Evolutionary conservation across 2,329 filamentous ascomycete species (phyloP), one percentile per base, ranked within the genome.

Genomic region (Nectriaceae sp.): DNA sequence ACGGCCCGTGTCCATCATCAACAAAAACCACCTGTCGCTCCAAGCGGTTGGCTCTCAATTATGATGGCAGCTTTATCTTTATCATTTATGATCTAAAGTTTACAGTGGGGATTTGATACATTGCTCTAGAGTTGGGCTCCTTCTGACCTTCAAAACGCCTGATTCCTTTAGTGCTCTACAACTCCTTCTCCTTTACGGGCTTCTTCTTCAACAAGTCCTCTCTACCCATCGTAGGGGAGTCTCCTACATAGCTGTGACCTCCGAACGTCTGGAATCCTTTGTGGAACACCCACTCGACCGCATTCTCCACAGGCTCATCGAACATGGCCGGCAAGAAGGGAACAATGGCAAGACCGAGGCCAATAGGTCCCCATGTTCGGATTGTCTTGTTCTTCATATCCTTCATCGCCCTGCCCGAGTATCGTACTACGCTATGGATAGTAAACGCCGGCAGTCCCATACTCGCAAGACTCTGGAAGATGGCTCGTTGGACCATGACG

Each of bases 381-480:
- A 97, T 50, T 4, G 74, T 82, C 50, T 79, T 76, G 65, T 88
- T 96, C 77, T 94, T 93, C 18, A 78, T 77, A 60, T 89, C 78
- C 74, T 93, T 96, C 75, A 99, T 69, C n/a, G 90, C 90, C 33
- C 78, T 78, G 1, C 94, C 91, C 1, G 89, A 92, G 65, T 99
- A 97, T 52, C 85, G 83, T 43, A 99, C 94, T 5, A 97, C 87
- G 53, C 87, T 91, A 70, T 97, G 93, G 49, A 97, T 96, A 0
- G 91, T 96, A 54, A 97, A 90, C 0, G 92, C 93, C 0, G 93
- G 94, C 57, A 97, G 70, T 2, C 90, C 94, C 94, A 99, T 99
- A 63, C 85, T 90, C 0, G 94, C 94, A 40, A 99, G 53, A 56
- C 84, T 84, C 73, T 99, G 94, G 72, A 99, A 99, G 19, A 97